Base-by-base conservation (phyloP, 352 stramenopile species). In the Pythium oligandrum region DNA sequence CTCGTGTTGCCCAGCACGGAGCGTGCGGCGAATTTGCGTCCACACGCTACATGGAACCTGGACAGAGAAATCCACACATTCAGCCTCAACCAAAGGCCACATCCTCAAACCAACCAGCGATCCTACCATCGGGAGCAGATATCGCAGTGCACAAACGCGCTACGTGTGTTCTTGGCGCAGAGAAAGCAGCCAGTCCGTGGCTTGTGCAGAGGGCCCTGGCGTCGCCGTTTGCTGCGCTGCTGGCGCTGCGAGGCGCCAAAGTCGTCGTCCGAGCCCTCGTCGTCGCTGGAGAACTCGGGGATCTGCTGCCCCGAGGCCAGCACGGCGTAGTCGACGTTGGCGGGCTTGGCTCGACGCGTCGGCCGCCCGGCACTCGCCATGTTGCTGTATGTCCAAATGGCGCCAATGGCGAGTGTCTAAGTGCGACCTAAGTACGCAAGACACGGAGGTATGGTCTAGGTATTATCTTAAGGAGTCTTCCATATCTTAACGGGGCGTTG, bases 251-350 rank as follows among this genome's bases (percentile, higher is more conserved):
- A 4, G 42, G 36, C 57, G 40, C 52, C 49, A 33, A n/a, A 42
- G 34, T 86, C 77, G 53, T 86, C 80, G 26, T 73, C 70, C 51
- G 73, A 86, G 17, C 40, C 45, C 26, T 88, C 77, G 9, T 81
- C 64, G 40, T 86, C 76, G 48, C 68, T 83, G 32, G 81, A 91
- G 67, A 86, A 89, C 73, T 89, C 78, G 45, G 81, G 81, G 59
- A 91, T 88, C 56, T 88, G 75, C 69, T 86, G 73, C 6, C 81
- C 81, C 0, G 81, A 88, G 8, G 67, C 70, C n/a, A 91, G 67
- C 66, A 88, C 74, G 33, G 81, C 81, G 58, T 91, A 91, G 71
- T 91, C 78, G 34, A 91, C 74, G 48, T 84, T 79, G 34, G 73
- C 73, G 44, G 80, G 76, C 71, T 91, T 91, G 32, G 76, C 81